Evolutionary conservation across 164 flowering plant genomes (phyloP).

Genomic region (Taxillus chinensis): DNA sequence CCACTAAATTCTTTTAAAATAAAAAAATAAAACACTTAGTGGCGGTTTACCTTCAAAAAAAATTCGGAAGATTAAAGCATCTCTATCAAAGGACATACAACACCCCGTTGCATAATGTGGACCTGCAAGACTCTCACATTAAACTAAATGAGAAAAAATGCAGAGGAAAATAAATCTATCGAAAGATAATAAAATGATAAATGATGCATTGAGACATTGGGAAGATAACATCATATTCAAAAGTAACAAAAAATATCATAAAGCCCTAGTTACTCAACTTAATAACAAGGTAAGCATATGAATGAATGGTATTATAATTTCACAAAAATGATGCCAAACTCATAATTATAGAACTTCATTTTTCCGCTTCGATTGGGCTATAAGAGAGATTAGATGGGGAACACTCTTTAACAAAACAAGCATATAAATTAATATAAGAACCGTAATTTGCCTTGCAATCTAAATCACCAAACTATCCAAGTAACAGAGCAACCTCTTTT

Average conservation of each 20-base stretch:
- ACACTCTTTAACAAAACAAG: neutral
- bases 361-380: no score
- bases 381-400: no score
- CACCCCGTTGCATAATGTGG: constrained; percentile 98
- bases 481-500: constrained; percentile 82
- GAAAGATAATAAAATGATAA: neutral
- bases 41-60: no score
- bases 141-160: neutral
- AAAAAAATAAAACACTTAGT: no score
- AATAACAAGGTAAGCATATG: no score
- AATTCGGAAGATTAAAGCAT: constrained; percentile 94
- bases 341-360: no score
- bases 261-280: no score
- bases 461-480: constrained; percentile 94
- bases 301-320: no score
- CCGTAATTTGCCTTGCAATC: constrained; percentile 68
- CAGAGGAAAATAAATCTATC: neutral
- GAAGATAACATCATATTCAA: no score
- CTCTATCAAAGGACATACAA: constrained; percentile 86
- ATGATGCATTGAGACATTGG: neutral
- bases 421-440: neutral
- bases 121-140: constrained; percentile 40
- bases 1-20: no score
- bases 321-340: neutral
- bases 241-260: no score